Evolutionary conservation across 1,284 basidiomycete species (phyloP).

Genomic region (Meripilus lineatus): DNA sequence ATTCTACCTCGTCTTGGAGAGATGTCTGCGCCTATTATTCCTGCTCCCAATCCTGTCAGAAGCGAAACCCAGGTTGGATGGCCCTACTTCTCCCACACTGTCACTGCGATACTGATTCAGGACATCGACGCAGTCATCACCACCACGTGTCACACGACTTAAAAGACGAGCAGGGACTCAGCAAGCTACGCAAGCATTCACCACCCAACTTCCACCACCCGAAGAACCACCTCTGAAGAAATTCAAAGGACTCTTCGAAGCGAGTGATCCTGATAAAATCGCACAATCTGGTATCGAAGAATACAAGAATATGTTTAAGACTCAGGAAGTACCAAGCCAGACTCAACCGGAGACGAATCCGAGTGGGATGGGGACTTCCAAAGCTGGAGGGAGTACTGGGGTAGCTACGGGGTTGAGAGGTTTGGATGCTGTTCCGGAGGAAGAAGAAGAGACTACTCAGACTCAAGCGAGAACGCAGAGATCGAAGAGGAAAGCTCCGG

Average conservation of each 20-base stretch:
- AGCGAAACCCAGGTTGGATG: no score
- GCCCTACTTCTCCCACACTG: no score
- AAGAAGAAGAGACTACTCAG: conserved; percentile 42
- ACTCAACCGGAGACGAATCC: conserved; percentile 29
- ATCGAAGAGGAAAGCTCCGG: conserved; percentile 3
- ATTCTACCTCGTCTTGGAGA: no score
- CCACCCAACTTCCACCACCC: not conserved
- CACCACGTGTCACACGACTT: not conserved
- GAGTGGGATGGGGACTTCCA: no score
- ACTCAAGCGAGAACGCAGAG: not conserved
- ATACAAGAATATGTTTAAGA: conserved; percentile 15
- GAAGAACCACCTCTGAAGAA: conserved; percentile 58
- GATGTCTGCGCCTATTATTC: no score
- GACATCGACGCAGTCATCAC: no score
- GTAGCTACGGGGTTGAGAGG: conserved; percentile 6
- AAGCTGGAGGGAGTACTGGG: conserved; percentile 1
- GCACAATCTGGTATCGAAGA: conserved; percentile 18
- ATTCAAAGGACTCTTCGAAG: conserved; percentile 67
- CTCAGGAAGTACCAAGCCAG: conserved; percentile 30
- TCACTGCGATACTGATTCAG: no score
- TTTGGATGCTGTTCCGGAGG: conserved; percentile 44
- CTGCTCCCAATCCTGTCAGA: no score
- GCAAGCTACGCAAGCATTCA: not conserved
- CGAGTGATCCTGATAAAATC: conserved; percentile 47
- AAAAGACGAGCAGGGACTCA: not conserved